phyloP scores from a whole-genome alignment of 1,284 basidiomycete species.

The Mycosarcoma mackinlayi region DNA sequence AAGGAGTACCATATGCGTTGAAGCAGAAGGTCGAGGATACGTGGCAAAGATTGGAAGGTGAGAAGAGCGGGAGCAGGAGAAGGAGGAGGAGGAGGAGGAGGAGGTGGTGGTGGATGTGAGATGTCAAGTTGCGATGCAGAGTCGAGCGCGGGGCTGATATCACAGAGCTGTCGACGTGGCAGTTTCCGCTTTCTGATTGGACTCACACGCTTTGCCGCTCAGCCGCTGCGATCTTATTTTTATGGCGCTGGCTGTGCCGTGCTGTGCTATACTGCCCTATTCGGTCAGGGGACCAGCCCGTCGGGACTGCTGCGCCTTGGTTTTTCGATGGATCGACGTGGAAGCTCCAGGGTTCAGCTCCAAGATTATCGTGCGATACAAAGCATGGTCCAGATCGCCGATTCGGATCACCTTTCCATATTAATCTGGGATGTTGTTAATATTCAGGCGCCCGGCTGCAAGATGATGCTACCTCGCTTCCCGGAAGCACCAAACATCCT shows the following conservation, averaged over 20 bases:
- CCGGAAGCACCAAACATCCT: slow-evolving; percentile 3
- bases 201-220: too few relatives aligned
- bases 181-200: neutral
- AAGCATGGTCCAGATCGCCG: neutral
- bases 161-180: slow-evolving; percentile 37
- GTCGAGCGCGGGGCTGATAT: slow-evolving; percentile 17
- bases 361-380: slow-evolving; percentile 7
- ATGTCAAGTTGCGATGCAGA: slow-evolving; percentile 9
- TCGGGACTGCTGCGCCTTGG: too few relatives aligned
- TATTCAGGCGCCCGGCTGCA: slow-evolving; percentile 24
- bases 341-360: slow-evolving; percentile 20
- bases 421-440: too few relatives aligned
- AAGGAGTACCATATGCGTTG: slow-evolving; percentile 30
- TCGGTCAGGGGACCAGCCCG: too few relatives aligned
- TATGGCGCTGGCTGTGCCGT: slow-evolving; percentile 7
- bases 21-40: slow-evolving; percentile 20
- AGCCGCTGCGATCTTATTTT: neutral
- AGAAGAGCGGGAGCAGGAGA: neutral
- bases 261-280: too few relatives aligned
- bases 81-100: neutral
- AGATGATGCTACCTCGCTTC: slow-evolving; percentile 29
- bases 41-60: slow-evolving; percentile 7
- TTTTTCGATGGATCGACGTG: slow-evolving; percentile 41
- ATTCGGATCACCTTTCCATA: too few relatives aligned
- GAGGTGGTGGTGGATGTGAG: slow-evolving; percentile 11